phyloP scores from a whole-genome alignment of 371 early-diverging fungal species.

The Nematocida sp. region DNA sequence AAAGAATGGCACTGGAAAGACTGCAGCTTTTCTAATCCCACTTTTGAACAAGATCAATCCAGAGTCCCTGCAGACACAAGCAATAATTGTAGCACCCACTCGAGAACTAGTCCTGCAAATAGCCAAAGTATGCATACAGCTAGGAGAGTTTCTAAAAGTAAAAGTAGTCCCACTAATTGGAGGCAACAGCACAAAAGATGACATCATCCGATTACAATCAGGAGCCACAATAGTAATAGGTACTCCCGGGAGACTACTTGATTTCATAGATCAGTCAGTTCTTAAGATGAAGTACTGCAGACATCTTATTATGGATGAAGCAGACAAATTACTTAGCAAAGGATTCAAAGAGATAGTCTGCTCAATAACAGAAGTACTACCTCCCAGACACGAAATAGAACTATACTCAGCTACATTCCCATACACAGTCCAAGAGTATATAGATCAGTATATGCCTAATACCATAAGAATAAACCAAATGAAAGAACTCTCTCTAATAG shows the following conservation, averaged over 20 bases:
- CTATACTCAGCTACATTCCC: conserved; percentile 96
- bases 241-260: conserved; percentile 91
- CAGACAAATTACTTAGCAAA: conserved; percentile 86
- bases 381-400: conserved; percentile 79
- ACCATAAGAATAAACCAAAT: conserved; percentile 93
- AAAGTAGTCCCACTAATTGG: conserved; percentile 68
- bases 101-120: conserved; percentile 76
- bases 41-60: conserved; percentile 80
- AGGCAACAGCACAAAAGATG: conserved; percentile 89
- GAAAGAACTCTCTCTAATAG: conserved; percentile 89
- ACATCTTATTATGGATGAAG: conserved; percentile 92
- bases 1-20: conserved; percentile 96
- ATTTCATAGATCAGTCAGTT: conserved; percentile 62
- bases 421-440: conserved; percentile 81
- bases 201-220: conserved; percentile 78
- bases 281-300: conserved; percentile 62
- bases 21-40: conserved; percentile 83
- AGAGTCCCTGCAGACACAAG: conserved; percentile 72
- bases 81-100: conserved; percentile 78
- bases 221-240: conserved; percentile 83
- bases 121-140: conserved; percentile 34
- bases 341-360: conserved; percentile 91
- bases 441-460: conserved; percentile 79
- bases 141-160: conserved; percentile 12
- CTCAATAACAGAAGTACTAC: conserved; percentile 75